Evolutionary conservation across 768 basidiomycete species (phyloP), one percentile per base, ranked within the genome.

Genomic region (Auricularia cornea): DNA sequence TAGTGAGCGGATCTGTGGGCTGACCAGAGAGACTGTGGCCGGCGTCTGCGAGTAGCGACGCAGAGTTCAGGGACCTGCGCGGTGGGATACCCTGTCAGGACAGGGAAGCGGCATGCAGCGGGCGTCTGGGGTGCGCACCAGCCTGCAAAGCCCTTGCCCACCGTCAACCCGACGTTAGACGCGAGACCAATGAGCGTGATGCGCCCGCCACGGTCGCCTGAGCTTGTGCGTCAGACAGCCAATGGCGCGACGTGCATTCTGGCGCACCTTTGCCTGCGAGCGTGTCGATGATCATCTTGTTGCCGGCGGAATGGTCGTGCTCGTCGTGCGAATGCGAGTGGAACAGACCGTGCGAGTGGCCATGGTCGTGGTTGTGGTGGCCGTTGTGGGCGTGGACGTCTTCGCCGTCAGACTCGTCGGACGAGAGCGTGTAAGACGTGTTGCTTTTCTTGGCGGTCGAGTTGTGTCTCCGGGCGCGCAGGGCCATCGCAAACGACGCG

Each of bases 41-140:
- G 0, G 95, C 94, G 68, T 98, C 96, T 3, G 96, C 96, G 18
- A 98, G 80, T 51, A 98, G 77, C 0, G 92, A 86, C 8, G 94
- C 93, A 5, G 91, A 94, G 69, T 98, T 94, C 82, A 81, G 75
- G 33, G 65, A 71, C 72, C 72, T 73, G 26, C 10, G 35, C 35
- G 35, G 35, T n/a, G n/a, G n/a, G n/a, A n/a, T 38, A 38, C 35
- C 16, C 35, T 38, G 35, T 28, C 26, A 60, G 26, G 12, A 20
- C 11, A 20, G 41, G 44, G 54, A n/a, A 20, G 11, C 26, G 11
- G 60, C 62, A 63, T 60, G 60, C 20, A 62, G 40, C 11, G 59
- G 44, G n/a, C 57, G 56, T 26, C 38, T 60, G 18, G 62, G 40
- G 3, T n/a, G 91, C 83, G 71, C 83, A 87, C 84, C 89, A 89